Percentiles rank a stretch among this genome's conserved stretches.
Evolutionary conservation across 2,329 filamentous ascomycete genomes (phyloP).

Genomic region (Fusarium robinianum): DNA sequence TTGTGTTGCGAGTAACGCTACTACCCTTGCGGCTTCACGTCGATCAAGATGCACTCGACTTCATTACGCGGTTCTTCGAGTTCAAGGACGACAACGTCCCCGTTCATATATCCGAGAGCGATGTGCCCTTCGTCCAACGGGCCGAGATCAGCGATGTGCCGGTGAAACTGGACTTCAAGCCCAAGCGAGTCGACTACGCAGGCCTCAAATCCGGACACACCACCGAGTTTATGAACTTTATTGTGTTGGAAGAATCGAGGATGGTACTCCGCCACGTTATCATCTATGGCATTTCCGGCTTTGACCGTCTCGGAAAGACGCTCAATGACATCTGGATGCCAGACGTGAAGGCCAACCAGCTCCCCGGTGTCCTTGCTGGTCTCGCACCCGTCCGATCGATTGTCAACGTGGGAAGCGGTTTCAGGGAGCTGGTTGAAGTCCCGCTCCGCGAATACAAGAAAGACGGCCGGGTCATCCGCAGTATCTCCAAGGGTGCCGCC

Average conservation of each 20-base stretch:
- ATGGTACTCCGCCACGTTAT: slow-evolving; percentile 88
- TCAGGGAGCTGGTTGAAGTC: slow-evolving; percentile 84
- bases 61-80: slow-evolving; percentile 95
- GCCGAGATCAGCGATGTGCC: slow-evolving; percentile 84
- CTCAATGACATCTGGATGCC: slow-evolving; percentile 97
- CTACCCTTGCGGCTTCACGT: slow-evolving; percentile 90
- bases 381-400: slow-evolving; percentile 87
- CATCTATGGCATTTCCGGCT: slow-evolving; percentile 88
- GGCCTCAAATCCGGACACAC: slow-evolving; percentile 91
- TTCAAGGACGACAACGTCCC: slow-evolving; percentile 80
- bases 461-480: slow-evolving; percentile 88
- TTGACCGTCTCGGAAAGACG: slow-evolving; percentile 85
- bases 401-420: slow-evolving; percentile 86
- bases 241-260: slow-evolving; percentile 86
- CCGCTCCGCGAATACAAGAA: slow-evolving; percentile 92
- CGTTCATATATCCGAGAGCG: slow-evolving; percentile 63
- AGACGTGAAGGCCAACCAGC: slow-evolving; percentile 86
- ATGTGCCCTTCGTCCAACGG: slow-evolving; percentile 85
- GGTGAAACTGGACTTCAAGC: slow-evolving; percentile 92
- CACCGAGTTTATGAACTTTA: slow-evolving; percentile 98
- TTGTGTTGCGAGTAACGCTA: slow-evolving; percentile 78
- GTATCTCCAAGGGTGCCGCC: slow-evolving; percentile 85
- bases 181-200: slow-evolving; percentile 95
- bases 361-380: slow-evolving; percentile 85
- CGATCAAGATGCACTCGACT: slow-evolving; percentile 96